Percentiles rank a stretch among this genome's conserved stretches.
Evolutionary conservation across 1,284 basidiomycete species (phyloP).

Genomic region (Marasmius fiardii): DNA sequence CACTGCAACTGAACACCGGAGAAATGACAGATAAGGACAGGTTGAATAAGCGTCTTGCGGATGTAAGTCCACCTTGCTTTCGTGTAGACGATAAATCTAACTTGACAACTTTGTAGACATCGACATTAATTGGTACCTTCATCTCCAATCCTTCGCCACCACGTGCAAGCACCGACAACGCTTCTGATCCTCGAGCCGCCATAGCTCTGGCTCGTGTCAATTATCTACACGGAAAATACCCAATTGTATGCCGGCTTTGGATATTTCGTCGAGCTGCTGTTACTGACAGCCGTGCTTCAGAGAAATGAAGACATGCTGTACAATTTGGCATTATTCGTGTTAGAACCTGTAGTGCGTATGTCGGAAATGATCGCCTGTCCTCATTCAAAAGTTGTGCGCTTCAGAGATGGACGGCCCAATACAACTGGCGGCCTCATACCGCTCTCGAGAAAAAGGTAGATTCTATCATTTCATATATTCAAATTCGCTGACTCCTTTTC

Average conservation of each 20-base stretch:
- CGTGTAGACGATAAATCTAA: neutral
- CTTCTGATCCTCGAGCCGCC: constrained; percentile 9
- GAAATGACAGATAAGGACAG: neutral
- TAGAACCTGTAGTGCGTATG: constrained; percentile 4
- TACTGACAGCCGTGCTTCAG: neutral
- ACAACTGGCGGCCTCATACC: constrained; percentile 6
- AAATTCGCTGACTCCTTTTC: neutral
- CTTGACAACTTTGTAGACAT: neutral
- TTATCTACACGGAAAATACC: constrained; percentile 9
- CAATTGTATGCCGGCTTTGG: neutral
- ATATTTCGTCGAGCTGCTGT: neutral
- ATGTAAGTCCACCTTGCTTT: neutral
- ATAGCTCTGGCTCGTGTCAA: constrained; percentile 9
- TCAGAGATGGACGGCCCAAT: constrained; percentile 6
- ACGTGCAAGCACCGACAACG: neutral
- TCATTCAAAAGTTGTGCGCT: neutral
- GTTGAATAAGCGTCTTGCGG: constrained; percentile 8
- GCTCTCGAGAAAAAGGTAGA: constrained; percentile 1
- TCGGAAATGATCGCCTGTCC: neutral
- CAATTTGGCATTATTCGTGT: constrained; percentile 8
- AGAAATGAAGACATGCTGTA: constrained; percentile 7
- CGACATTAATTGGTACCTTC: constrained; percentile 5
- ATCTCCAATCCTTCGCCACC: constrained; percentile 3
- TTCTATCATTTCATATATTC: neutral
- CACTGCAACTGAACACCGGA: constrained; percentile 1